Conservation (phyloP, 164 flowering plant genomes). For the Protea cynaroides region DNA sequence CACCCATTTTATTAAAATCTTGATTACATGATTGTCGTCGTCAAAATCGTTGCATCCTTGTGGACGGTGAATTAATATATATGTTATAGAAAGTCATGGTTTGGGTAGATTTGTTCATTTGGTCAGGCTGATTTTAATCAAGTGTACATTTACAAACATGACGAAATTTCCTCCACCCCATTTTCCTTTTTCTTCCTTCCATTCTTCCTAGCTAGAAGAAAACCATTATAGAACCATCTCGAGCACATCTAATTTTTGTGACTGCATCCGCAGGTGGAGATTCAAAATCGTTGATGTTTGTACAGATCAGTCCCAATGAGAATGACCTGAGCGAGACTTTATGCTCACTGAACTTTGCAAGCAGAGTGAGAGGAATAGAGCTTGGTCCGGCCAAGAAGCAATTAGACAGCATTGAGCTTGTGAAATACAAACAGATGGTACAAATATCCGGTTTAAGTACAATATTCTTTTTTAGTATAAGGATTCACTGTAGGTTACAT, state of each 20-base stretch:
- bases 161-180: too few relatives aligned
- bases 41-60: too few relatives aligned
- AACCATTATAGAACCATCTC: not conserved
- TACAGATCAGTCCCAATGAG: conserved; percentile 90
- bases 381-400: conserved; percentile 94
- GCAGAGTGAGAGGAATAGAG: conserved; percentile 93
- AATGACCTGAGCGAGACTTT: conserved; percentile 82
- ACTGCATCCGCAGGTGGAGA: conserved; percentile 63
- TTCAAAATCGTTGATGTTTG: conserved; percentile 93
- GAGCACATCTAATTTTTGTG: not conserved
- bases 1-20: too few relatives aligned
- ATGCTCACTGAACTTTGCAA: conserved; percentile 95
- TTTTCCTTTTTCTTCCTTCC: not conserved
- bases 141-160: too few relatives aligned
- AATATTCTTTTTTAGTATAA: not conserved
- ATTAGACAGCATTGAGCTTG: conserved; percentile 56
- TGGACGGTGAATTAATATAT: too few relatives aligned
- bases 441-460: not conserved
- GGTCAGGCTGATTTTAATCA: too few relatives aligned
- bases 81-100: too few relatives aligned
- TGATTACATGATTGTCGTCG: too few relatives aligned
- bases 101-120: too few relatives aligned
- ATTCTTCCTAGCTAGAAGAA: not conserved
- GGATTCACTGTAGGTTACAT: not conserved
- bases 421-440: conserved; percentile 83